These are phyloP conservation scores for Drosera spatulata DNA, from an alignment of 179 eudicot species.

Conservation along the genomic window DNA sequence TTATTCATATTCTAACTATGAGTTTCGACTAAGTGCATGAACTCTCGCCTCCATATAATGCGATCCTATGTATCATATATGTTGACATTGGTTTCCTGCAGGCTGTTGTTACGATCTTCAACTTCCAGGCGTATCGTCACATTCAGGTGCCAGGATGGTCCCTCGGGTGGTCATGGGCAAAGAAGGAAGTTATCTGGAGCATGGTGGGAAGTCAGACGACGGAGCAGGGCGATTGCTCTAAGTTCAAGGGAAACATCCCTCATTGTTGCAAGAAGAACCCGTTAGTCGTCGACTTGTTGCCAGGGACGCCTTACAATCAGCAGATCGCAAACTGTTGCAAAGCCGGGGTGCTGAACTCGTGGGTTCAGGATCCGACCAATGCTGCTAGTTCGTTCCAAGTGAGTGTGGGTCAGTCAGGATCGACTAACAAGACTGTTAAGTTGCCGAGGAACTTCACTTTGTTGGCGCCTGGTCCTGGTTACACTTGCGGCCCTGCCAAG, in stretches of 20 bases:
- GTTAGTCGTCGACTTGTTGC: constrained; percentile 28
- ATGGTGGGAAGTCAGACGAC: constrained; percentile 38
- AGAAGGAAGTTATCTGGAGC: constrained; percentile 34
- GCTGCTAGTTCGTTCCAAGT: constrained; percentile 32
- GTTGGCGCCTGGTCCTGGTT: constrained; percentile 39
- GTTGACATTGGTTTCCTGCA: not conserved
- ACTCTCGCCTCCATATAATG: no score
- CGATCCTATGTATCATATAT: no score
- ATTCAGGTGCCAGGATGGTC: constrained; percentile 39
- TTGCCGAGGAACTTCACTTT: constrained; percentile 35
- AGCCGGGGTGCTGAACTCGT: constrained; percentile 26
- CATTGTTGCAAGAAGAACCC: constrained; percentile 36
- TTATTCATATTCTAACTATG: no score
- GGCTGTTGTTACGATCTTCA: constrained; percentile 31
- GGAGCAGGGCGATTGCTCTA: constrained; percentile 37
- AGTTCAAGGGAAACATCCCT: constrained; percentile 30
- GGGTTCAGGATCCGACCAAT: constrained; percentile 26
- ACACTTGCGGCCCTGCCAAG: constrained; percentile 41
- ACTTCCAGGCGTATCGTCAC: constrained; percentile 37
- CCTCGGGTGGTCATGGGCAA: constrained; percentile 35
- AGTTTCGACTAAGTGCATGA: no score
- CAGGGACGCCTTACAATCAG: constrained; percentile 41
- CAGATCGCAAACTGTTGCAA: constrained; percentile 32
- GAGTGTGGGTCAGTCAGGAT: constrained; percentile 33
- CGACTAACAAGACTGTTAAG: constrained; percentile 30